Percentiles rank a stretch among this genome's conserved stretches.
Conservation (phyloP, 768 basidiomycete species). For the Gloeostereum incarnatum region DNA sequence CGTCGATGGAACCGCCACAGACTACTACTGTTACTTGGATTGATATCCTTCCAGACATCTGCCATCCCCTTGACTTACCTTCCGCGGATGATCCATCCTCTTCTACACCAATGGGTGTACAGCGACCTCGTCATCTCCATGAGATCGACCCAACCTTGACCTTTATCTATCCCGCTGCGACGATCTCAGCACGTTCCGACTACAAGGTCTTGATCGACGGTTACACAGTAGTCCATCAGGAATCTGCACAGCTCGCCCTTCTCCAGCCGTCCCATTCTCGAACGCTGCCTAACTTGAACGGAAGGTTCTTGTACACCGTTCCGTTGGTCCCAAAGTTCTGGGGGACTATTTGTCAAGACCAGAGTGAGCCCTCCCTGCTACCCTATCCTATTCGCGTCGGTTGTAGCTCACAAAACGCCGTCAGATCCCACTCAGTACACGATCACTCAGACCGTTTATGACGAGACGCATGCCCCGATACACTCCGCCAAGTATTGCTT, state of each 20-base stretch:
- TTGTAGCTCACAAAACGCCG: neutral
- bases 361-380: constrained; percentile 30
- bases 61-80: constrained; percentile 9
- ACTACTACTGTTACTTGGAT: constrained; percentile 32
- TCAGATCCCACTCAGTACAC: constrained; percentile 59
- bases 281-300: constrained; percentile 15
- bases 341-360: constrained; percentile 43
- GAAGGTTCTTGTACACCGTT: constrained; percentile 45
- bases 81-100: constrained; percentile 6
- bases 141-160: constrained; percentile 63
- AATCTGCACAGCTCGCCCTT: constrained; percentile 28
- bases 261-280: constrained; percentile 12
- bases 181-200: constrained; percentile 42
- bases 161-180: constrained; percentile 38
- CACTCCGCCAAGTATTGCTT: constrained; percentile 58
- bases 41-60: constrained; percentile 29
- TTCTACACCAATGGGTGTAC: constrained; percentile 8
- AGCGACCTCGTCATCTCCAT: constrained; percentile 37
- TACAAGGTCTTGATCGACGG: constrained; percentile 48
- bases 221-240: constrained; percentile 40
- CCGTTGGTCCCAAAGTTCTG: constrained; percentile 57
- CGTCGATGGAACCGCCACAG: constrained; percentile 1
- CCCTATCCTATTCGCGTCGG: constrained; percentile 5
- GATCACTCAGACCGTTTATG: constrained; percentile 55
- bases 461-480: constrained; percentile 16